Evolutionary conservation across 306 rosid genomes (phyloP), one percentile per base, ranked within the genome.

Genomic region (Chamaecrista fasciculata): DNA sequence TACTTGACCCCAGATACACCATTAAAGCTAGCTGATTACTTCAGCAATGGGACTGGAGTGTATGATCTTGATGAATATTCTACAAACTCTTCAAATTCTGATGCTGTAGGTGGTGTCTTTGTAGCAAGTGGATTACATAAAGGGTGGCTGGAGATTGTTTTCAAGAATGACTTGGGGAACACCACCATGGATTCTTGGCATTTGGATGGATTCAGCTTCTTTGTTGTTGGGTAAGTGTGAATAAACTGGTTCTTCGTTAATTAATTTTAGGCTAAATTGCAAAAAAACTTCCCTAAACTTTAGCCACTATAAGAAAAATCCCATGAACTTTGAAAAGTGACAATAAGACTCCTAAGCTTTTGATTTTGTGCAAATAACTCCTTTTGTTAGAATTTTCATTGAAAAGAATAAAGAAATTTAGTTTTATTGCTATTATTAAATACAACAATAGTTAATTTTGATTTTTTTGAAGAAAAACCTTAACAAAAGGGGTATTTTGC

Each of bases 171-270:
- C 50, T 48, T 86, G 57, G 64, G 33, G 34, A n/a, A n/a, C n/a
- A n/a, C n/a, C n/a, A 67, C 42, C 43, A 83, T 86, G 36, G 89
- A 86, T 74, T 4, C 98, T 63, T 93, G 96, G 94, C 96, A 93
- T 76, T 81, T 93, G 9, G 90, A 93, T 82, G 98, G 97, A 68
- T 90, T 42, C 6, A 90, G 85, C 21, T 88, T 90, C 85, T 79
- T 82, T 52, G 85, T 81, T 4, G 96, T 83, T 6, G 98, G 92
- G 96, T 88, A 73, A 80, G 84, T 69, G 37, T 33, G 3, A 2
- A 18, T 5, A 21, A 39, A 39, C 8, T 3, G 7, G 8, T 6
- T 2, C 43, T 33, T 33, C 7, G 4, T 2, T 4, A 8, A 33
- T 33, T 1, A 33, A 33, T 33, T 33, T 33, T 33, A 8, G 34